Evolutionary conservation across 2,329 filamentous ascomycete species (phyloP), one percentile per base, ranked within the genome.

Genomic region (Camptophora hylomeconis): DNA sequence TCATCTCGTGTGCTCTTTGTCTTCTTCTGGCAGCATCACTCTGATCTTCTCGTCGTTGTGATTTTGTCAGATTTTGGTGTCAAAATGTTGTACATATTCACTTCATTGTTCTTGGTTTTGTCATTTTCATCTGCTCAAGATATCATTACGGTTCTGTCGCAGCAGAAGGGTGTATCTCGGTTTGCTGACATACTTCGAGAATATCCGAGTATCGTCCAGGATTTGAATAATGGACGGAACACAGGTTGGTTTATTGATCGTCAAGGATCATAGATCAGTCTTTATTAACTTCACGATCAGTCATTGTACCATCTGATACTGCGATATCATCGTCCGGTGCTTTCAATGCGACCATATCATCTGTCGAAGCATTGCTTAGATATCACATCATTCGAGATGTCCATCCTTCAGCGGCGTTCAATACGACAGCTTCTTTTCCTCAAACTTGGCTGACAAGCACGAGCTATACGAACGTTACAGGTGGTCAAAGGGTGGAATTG

Each of bases 361-460:
- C 52, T 9, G 41, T 63, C 11, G 42, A 51, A 34, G 64, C 64
- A 4, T 47, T 73, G 16, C 49, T 76, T 13, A 54, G 50, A 31
- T 76, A 76, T 47, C 72, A 76, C 45, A 59, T 74, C 12, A 48
- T 75, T 5, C 62, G 67, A 32, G 70, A 69, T 20, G 61, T 57
- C 1, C 60, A 63, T 38, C 41, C 33, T 3, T 46, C 58, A 1
- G 38, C 34, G 17, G 33, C 28, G 3, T 39, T 45, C 18, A 32
- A 30, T 17, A 26, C 34, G 10, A 38, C 46, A 23, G 56, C 58
- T 20, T 42, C 46, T 7, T 69, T 70, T 41, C 43, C 60, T 2
- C 58, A 58, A 9, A 65, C 62, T 2, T 46, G 65, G 5, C 52
- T 77, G 30, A 64, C 52, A 11, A 61, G 69, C 38, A 28, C 53